A percentile compares a stretch with the other conserved stretches of the same genome.
These are phyloP conservation scores for Nitzschia sp. DNA, from an alignment of 108 stramenopile species.

Conservation along the genomic window DNA sequence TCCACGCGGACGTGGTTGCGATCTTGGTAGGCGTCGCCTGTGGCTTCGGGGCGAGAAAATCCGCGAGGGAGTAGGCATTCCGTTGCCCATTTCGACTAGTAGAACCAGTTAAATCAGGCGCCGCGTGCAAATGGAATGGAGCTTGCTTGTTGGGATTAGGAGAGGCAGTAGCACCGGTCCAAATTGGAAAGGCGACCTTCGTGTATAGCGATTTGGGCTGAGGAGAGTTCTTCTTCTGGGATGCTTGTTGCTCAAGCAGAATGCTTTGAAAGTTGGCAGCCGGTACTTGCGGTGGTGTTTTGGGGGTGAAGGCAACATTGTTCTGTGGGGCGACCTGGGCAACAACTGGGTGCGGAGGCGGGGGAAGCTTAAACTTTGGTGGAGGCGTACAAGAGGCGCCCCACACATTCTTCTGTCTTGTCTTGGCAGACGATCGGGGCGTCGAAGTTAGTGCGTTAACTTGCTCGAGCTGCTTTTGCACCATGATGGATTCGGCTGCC, in stretches of 20 bases:
- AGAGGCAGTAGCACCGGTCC: too few relatives aligned
- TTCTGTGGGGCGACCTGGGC: conserved; percentile 17
- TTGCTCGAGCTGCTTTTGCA: conserved; percentile 20
- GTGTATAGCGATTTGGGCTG: neutral
- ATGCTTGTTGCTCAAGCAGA: neutral
- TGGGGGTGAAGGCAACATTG: neutral
- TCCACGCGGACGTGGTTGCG: too few relatives aligned
- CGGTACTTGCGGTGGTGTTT: neutral
- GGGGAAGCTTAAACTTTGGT: conserved; percentile 43
- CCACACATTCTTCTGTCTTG: conserved; percentile 31
- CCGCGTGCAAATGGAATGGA: conserved; percentile 10
- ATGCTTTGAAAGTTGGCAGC: neutral
- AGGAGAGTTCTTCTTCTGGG: neutral
- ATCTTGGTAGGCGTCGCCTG: neutral
- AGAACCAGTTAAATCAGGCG: neutral
- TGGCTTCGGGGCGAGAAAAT: conserved; percentile 24
- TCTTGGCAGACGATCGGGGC: neutral
- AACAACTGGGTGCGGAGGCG: conserved; percentile 37
- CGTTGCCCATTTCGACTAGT: neutral
- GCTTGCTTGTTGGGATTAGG: neutral
- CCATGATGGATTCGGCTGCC: conserved; percentile 63
- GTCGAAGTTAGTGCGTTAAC: conserved; percentile 17
- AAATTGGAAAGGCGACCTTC: too few relatives aligned
- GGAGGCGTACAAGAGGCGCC: conserved; percentile 17
- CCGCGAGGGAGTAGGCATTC: conserved; percentile 16